Evolutionary conservation across 1,284 basidiomycete species (phyloP), one percentile per base, ranked within the genome.

Genomic region (Ganoderma resinaceum): DNA sequence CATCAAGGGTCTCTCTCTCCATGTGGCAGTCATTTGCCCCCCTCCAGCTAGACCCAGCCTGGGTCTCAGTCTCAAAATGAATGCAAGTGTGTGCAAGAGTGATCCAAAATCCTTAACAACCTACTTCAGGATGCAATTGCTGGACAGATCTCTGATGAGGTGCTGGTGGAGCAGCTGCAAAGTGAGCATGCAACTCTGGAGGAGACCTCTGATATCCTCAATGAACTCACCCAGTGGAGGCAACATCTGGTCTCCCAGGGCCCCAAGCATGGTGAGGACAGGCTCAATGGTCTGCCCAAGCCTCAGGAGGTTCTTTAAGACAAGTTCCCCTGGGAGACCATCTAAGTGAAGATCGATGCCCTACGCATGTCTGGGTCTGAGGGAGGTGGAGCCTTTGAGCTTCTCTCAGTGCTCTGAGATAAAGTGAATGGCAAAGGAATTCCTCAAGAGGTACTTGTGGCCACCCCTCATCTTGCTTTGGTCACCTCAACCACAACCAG

Each of bases 301-400:
- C 18, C 20, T 14, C 42, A n/a, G 18, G 35, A 35, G 9, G 5
- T 35, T 20, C 18, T 40, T 9, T 20, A 20, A 4, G 43, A 46
- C 20, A 20, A 46, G n/a, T 6, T 46, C n/a, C 2, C 43, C 7
- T 46, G 43, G 43, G 3, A 20, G 16, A 7, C n/a, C 20, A 20
- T 46, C 9, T 0, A n/a, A 2, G 43, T 5, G 43, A 46, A 46
- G n/a, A 18, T 46, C 16, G 4, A 20, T n/a, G 43, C 43, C 1
- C 3, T 46, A 1, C 42, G 42, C 1, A 18, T 3, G 2, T 2
- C 8, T 20, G 14, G 18, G 8, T 43, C 42, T 4, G 43, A 9
- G 5, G 3, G 7, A 1, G 2, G n/a, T 4, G n/a, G n/a, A 3
- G 3, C 43, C 1, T 3, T 1, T 5, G 43, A 46, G 2, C 18